Evolutionary conservation across 495 filamentous ascomycete genomes (phyloP), one percentile per base, ranked within the genome.

Genomic region (Trichocladium antarcticum): DNA sequence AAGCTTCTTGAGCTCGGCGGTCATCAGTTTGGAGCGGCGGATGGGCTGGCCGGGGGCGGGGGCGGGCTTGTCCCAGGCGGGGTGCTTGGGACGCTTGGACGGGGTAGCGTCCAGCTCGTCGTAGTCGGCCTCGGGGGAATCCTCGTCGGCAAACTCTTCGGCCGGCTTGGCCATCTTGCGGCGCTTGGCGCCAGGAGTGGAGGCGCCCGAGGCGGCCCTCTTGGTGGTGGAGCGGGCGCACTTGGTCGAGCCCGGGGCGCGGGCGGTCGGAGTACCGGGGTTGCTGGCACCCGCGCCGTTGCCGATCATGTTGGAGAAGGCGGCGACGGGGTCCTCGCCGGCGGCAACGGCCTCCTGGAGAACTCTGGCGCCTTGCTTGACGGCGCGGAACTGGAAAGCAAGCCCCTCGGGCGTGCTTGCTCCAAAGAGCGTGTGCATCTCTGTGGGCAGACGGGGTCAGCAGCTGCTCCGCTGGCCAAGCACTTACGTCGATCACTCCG

Each of bases 351-450:
- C 70, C 4, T 53, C 45, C 27, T 57, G 56, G 42, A 76, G 67
- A 0, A 47, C 54, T 1, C 64, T 58, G 37, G 64, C 68, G 1
- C 65, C 55, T 15, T 57, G 57, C 51, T 71, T 76, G 56, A 74
- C 60, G 6, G 53, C 52, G 0, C 74, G 64, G 48, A 76, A 73
- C 22, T 70, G 69, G 59, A 72, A 76, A 15, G 68, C 57, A 1
- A 78, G 53, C 3, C 72, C 71, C 6, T 54, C 56, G 0, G 61
- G 38, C 1, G 71, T 74, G 5, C 65, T 69, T 12, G 65, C 67
- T 3, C 71, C 71, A 42, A 64, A 74, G 27, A 63, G 57, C 40
- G 64, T 65, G 28, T 67, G 67, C 8, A 74, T 66, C 29, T 69
- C 71, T 74, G 47, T 44, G 48, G n/a, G 47, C 43, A 51, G 35